phyloP scores from a whole-genome alignment of 2,329 filamentous ascomycete genomes.

The Aspergillus sclerotialis region DNA sequence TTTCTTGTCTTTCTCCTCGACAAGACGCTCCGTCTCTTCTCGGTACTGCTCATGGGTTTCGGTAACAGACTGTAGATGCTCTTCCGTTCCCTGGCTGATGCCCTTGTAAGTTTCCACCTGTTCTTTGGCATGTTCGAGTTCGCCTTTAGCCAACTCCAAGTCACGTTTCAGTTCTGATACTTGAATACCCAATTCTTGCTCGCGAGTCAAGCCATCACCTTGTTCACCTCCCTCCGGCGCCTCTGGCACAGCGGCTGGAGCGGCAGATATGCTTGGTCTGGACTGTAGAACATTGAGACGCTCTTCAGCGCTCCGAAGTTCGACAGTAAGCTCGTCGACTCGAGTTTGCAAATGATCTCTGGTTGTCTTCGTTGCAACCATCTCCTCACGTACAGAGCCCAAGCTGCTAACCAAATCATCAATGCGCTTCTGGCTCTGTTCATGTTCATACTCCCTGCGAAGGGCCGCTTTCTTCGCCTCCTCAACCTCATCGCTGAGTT shows the following conservation, averaged over 20 bases:
- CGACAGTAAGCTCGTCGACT: constrained; percentile 81
- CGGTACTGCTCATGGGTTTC: constrained; percentile 78
- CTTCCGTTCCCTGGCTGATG: constrained; percentile 80
- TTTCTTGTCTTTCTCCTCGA: constrained; percentile 70
- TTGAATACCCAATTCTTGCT: constrained; percentile 77
- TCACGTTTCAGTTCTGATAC: constrained; percentile 81
- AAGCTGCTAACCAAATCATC: constrained; percentile 82
- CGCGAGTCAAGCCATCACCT: constrained; percentile 54
- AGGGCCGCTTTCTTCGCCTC: constrained; percentile 75
- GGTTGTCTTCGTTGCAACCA: constrained; percentile 77
- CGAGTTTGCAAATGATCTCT: constrained; percentile 83
- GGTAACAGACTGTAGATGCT: constrained; percentile 72
- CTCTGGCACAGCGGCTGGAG: constrained; percentile 32
- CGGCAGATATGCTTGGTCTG: constrained; percentile 60
- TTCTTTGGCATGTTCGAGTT: constrained; percentile 72
- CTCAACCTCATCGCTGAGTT: constrained; percentile 73
- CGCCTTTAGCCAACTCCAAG: constrained; percentile 70
- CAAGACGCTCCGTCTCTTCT: constrained; percentile 71
- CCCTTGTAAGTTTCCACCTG: constrained; percentile 83
- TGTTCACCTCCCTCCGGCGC: constrained; percentile 43
- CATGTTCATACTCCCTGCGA: constrained; percentile 82
- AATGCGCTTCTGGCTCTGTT: constrained; percentile 82
- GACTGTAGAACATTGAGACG: constrained; percentile 74
- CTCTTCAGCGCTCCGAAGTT: constrained; percentile 84
- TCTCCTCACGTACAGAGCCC: constrained; percentile 74